Percentiles rank a stretch among this genome's conserved stretches.
Conservation (phyloP, 2,329 filamentous ascomycete species). For the Salinomyces thailandicus region DNA sequence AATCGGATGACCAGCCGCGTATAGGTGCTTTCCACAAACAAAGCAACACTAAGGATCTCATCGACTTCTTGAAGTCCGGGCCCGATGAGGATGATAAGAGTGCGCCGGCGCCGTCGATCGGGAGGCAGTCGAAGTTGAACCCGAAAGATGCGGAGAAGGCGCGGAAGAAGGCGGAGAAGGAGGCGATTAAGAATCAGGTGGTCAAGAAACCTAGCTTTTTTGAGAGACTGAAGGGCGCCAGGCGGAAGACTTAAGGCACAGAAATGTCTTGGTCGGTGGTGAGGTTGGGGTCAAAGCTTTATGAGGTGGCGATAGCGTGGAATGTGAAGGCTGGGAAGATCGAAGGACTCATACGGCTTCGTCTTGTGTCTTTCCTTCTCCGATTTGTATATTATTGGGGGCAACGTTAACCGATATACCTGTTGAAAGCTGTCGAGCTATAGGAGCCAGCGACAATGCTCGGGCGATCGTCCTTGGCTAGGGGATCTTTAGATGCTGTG, state of each 20-base stretch:
- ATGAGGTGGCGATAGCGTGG: no score
- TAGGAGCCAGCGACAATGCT: no score
- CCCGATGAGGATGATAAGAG: slow-evolving; percentile 18
- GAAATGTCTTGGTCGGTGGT: no score
- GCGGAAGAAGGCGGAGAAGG: slow-evolving; percentile 7
- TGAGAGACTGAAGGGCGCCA: slow-evolving; percentile 2
- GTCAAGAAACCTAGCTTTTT: slow-evolving; percentile 18
- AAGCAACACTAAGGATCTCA: slow-evolving; percentile 8
- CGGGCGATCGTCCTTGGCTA: no score
- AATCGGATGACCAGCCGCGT: neutral
- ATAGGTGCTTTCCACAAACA: neutral
- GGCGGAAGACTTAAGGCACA: neutral
- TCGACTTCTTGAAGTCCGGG: slow-evolving; percentile 30
- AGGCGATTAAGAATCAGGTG: slow-evolving; percentile 3
- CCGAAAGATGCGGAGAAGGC: slow-evolving; percentile 10
- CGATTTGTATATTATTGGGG: no score
- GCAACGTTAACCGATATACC: no score
- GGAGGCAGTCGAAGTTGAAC: slow-evolving; percentile 6
- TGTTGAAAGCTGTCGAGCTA: no score
- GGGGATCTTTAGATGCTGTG: no score
- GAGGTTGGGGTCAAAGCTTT: no score
- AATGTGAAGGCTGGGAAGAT: no score
- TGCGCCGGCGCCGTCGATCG: slow-evolving; percentile 12
- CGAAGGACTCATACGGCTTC: no score
- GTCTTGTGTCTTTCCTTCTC: no score